phyloP scores from a whole-genome alignment of 2,329 filamentous ascomycete species.

The Phoma sp. region DNA sequence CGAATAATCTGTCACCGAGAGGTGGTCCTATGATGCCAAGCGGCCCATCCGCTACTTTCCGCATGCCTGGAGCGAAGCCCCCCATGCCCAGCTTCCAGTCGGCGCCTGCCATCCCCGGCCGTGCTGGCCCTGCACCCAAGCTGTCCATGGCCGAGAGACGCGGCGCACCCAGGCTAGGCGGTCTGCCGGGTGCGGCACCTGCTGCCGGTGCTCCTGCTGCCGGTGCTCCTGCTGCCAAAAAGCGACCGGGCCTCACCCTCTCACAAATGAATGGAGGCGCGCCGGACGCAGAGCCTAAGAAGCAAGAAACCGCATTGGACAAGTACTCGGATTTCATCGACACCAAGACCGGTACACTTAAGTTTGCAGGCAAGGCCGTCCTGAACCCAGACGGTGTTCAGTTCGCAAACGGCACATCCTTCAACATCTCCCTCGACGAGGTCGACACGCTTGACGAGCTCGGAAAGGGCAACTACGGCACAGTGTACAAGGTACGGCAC shows the following conservation, averaged over 20 bases:
- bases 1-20: constrained; percentile 20
- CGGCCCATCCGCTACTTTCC: constrained; percentile 53
- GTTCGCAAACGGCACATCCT: constrained; percentile 86
- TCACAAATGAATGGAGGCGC: constrained; percentile 51
- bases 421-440: constrained; percentile 94
- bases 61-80: constrained; percentile 50
- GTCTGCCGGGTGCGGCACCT: constrained; percentile 51
- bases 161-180: constrained; percentile 44
- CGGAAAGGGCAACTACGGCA: constrained; percentile 97
- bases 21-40: constrained; percentile 38
- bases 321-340: constrained; percentile 86
- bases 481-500: constrained; percentile 95
- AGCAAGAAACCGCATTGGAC: constrained; percentile 60
- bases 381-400: constrained; percentile 90
- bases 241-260: constrained; percentile 53
- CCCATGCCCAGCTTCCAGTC: constrained; percentile 53
- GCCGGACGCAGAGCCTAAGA: constrained; percentile 32
- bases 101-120: constrained; percentile 56
- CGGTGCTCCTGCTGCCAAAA: constrained; percentile 44
- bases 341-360: constrained; percentile 86
- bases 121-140: constrained; percentile 54
- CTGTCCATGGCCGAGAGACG: constrained; percentile 72
- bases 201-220: constrained; percentile 39
- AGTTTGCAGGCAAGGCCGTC: constrained; percentile 89
- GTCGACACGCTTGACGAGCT: constrained; percentile 92